Evolutionary conservation across 2,329 filamentous ascomycete genomes (phyloP).

Genomic region (Talaromyces atroroseus): DNA sequence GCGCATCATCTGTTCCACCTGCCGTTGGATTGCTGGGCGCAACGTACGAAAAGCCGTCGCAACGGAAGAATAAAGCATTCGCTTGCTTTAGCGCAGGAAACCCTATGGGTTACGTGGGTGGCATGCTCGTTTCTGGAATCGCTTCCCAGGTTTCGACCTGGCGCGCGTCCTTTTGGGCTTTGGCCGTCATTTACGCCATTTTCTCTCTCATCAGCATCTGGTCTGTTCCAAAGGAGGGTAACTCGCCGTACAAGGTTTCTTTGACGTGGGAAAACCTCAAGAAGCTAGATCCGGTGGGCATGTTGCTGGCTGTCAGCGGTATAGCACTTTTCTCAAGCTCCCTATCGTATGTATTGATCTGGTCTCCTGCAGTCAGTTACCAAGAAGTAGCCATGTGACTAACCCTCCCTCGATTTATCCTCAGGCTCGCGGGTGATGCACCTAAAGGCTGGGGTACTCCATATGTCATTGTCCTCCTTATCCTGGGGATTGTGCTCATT

Average conservation of each 20-base stretch:
- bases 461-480: constrained; percentile 58
- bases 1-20: constrained; percentile 59
- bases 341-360: constrained; percentile 42
- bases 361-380: not conserved
- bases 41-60: constrained; percentile 56
- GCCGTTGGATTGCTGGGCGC: constrained; percentile 60
- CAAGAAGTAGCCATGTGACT: not conserved
- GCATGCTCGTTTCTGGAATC: constrained; percentile 57
- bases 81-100: constrained; percentile 58
- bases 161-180: constrained; percentile 58
- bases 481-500: constrained; percentile 55
- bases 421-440: constrained; percentile 48
- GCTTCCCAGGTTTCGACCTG: constrained; percentile 58
- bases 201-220: constrained; percentile 55
- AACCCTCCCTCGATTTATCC: not conserved
- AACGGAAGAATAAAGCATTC: constrained; percentile 60
- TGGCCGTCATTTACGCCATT: constrained; percentile 59
- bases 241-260: constrained; percentile 37
- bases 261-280: constrained; percentile 46
- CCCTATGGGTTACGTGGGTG: constrained; percentile 53
- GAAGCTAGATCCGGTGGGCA: constrained; percentile 58
- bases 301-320: constrained; percentile 56
- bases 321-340: constrained; percentile 61
- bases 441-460: constrained; percentile 57
- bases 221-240: constrained; percentile 57